Conservation (phyloP, 768 basidiomycete species). For the Scleroderma citrinum region DNA sequence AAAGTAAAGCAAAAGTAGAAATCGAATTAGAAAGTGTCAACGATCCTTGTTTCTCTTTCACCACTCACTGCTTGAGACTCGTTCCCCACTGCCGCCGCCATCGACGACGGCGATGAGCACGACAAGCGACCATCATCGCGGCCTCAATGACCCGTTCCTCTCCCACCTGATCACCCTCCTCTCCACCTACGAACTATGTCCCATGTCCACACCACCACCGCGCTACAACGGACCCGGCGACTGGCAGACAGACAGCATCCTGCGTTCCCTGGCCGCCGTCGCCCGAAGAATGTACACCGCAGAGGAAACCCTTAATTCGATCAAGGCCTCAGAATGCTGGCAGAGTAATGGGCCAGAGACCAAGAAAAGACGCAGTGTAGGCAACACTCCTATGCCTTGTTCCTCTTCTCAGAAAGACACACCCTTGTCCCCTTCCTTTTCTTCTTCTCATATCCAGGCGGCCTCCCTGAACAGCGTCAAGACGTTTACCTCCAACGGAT, state of each 20-base stretch:
- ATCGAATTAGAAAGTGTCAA: background rate
- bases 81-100: slow-evolving; percentile 8
- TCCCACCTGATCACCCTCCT: slow-evolving; percentile 53
- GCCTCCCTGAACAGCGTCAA: slow-evolving; percentile 15
- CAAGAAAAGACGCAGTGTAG: slow-evolving; percentile 41
- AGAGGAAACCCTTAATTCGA: slow-evolving; percentile 39
- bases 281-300: slow-evolving; percentile 52
- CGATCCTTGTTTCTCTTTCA: too few species aligned
- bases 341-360: slow-evolving; percentile 33
- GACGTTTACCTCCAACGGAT: slow-evolving; percentile 1
- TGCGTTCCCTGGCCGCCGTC: slow-evolving; percentile 45
- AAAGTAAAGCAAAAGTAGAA: background rate
- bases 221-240: slow-evolving; percentile 50
- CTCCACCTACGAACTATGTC: slow-evolving; percentile 54
- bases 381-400: slow-evolving; percentile 30
- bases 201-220: slow-evolving; percentile 44
- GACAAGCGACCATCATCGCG: slow-evolving; percentile 17
- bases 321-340: slow-evolving; percentile 35
- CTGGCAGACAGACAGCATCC: slow-evolving; percentile 55
- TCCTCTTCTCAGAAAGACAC: slow-evolving; percentile 23
- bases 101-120: slow-evolving; percentile 30
- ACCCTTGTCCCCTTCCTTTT: background rate
- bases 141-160: slow-evolving; percentile 35
- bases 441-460: slow-evolving; percentile 20
- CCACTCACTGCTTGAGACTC: background rate